phyloP scores from a whole-genome alignment of 2,329 filamentous ascomycete genomes.

The Metarhizium sp. region DNA sequence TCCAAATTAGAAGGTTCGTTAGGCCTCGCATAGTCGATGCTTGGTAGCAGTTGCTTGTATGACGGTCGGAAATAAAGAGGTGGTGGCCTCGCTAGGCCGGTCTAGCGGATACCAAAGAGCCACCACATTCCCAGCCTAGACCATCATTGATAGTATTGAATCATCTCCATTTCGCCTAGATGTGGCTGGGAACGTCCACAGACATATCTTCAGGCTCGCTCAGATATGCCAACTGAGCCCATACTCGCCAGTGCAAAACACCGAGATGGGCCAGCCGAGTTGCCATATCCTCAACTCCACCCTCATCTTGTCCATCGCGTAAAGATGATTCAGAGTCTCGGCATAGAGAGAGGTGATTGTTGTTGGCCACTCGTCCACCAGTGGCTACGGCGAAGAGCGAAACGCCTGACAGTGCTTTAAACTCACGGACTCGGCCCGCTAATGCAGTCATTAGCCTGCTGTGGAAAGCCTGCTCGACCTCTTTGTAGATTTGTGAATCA shows the following conservation, averaged over 20 bases:
- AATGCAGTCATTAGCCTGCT: slow-evolving; percentile 39
- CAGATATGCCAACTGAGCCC: slow-evolving; percentile 65
- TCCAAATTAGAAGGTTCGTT: not conserved
- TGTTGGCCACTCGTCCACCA: slow-evolving; percentile 34
- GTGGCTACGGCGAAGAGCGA: slow-evolving; percentile 47
- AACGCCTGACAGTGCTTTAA: slow-evolving; percentile 41
- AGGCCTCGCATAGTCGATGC: not conserved
- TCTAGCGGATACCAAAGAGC: not conserved
- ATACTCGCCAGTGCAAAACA: slow-evolving; percentile 83
- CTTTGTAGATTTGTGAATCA: slow-evolving; percentile 33
- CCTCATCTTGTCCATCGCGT: slow-evolving; percentile 40
- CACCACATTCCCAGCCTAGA: not conserved
- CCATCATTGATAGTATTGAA: not conserved
- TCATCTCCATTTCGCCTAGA: not conserved
- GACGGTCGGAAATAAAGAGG: not conserved
- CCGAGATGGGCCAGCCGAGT: slow-evolving; percentile 74
- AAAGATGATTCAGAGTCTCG: slow-evolving; percentile 23
- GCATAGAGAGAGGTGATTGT: slow-evolving; percentile 20
- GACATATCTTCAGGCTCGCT: slow-evolving; percentile 28
- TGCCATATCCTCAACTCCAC: slow-evolving; percentile 56
- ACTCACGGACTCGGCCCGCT: slow-evolving; percentile 40
- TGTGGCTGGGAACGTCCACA: slow-evolving; percentile 13
- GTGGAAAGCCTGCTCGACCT: slow-evolving; percentile 41
- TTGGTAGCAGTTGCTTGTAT: not conserved
- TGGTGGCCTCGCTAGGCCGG: not conserved